A percentile compares a stretch with the other conserved stretches of the same genome.
Evolutionary conservation across 768 basidiomycete species (phyloP).

Genomic region (Kwoniella europaea): DNA sequence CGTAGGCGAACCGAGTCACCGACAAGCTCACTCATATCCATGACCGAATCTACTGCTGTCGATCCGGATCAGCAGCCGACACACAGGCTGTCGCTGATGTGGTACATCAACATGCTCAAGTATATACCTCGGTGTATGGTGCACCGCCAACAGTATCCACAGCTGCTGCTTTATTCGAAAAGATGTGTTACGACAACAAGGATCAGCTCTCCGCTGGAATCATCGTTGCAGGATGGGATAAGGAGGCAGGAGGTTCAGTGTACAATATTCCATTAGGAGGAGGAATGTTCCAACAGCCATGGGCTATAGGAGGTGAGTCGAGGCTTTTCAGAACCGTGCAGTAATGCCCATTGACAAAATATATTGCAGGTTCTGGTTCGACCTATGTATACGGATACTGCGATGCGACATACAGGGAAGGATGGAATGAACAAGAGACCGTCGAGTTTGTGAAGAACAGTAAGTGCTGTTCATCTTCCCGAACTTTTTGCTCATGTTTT

Average conservation of each 20-base stretch:
- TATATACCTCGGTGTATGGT: constrained; percentile 70
- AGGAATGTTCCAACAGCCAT: constrained; percentile 94
- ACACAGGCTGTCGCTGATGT: constrained; percentile 92
- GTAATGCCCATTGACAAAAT: no score
- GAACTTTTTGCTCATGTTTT: neutral
- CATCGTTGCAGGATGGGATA: constrained; percentile 98
- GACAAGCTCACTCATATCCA: constrained; percentile 97
- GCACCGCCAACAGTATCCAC: constrained; percentile 76
- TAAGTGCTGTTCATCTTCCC: constrained; percentile 60
- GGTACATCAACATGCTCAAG: constrained; percentile 80
- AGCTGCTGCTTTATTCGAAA: constrained; percentile 82
- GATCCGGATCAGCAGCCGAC: constrained; percentile 96
- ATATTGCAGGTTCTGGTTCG: constrained; percentile 77
- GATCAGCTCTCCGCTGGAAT: constrained; percentile 86
- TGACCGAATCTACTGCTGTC: constrained; percentile 98
- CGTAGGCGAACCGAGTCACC: constrained; percentile 92
- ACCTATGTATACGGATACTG: constrained; percentile 99
- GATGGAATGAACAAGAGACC: constrained; percentile 87
- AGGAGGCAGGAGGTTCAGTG: constrained; percentile 83
- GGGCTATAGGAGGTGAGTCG: constrained; percentile 90
- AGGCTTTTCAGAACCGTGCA: neutral
- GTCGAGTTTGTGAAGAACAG: constrained; percentile 95
- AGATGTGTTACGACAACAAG: constrained; percentile 91
- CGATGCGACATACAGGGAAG: constrained; percentile 94
- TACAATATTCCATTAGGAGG: constrained; percentile 98